Percentiles rank a stretch among this genome's conserved stretches.
Conservation (phyloP, 495 filamentous ascomycete genomes). For the Penicillium ochrochloron region DNA sequence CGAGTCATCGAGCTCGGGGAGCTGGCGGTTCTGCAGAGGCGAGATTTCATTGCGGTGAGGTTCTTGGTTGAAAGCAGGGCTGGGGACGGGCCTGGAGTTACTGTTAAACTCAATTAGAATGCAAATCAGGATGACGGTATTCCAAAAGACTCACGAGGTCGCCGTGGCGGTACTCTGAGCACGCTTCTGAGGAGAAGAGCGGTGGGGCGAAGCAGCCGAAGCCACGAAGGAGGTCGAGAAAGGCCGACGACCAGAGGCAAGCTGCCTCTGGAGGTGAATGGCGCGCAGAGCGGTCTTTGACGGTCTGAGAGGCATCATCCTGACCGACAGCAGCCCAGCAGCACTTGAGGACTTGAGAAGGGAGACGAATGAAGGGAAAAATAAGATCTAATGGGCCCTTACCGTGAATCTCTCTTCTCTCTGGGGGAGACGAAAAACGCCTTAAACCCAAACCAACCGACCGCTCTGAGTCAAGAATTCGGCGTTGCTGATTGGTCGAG, state of each 20-base stretch:
- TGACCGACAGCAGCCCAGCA: slow-evolving; percentile 41
- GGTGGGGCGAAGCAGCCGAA: slow-evolving; percentile 51
- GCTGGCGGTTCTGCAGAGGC: slow-evolving; percentile 64
- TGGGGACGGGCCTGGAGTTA: slow-evolving; percentile 61
- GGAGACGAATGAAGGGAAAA: slow-evolving; percentile 13
- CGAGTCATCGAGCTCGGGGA: slow-evolving; percentile 75
- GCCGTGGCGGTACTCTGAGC: slow-evolving; percentile 55
- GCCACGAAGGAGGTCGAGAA: slow-evolving; percentile 49
- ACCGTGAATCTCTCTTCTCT: slow-evolving; percentile 29
- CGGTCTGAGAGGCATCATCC: slow-evolving; percentile 56
- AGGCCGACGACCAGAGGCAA: slow-evolving; percentile 43
- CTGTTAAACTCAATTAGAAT: slow-evolving; percentile 32
- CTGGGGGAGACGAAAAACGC: slow-evolving; percentile 35
- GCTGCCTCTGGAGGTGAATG: slow-evolving; percentile 47
- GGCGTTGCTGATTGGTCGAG: slow-evolving; percentile 33
- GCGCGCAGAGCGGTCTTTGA: slow-evolving; percentile 53
- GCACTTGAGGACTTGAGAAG: slow-evolving; percentile 6
- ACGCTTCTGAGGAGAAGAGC: slow-evolving; percentile 51
- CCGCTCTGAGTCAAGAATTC: slow-evolving; percentile 36
- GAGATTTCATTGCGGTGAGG: slow-evolving; percentile 66
- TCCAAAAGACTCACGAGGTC: slow-evolving; percentile 44
- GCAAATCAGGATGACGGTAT: neutral
- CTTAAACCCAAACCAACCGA: slow-evolving; percentile 31
- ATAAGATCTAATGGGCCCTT: slow-evolving; percentile 30
- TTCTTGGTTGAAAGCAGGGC: slow-evolving; percentile 73